phyloP scores from a whole-genome alignment of 208 protist species.

The Trypanosoma caninum region DNA sequence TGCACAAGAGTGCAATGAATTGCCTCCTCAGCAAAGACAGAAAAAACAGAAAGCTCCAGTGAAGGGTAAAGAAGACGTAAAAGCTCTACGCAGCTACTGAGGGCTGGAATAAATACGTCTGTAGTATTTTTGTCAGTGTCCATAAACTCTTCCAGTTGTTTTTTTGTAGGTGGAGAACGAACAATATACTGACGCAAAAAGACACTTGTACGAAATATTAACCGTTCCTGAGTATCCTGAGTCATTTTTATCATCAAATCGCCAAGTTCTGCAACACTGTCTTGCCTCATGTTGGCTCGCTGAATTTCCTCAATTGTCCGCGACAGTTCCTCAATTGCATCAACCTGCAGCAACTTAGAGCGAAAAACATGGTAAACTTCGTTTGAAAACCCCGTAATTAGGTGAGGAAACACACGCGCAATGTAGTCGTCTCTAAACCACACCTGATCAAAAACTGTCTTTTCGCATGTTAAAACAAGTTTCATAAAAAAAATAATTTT shows the following conservation, averaged over 20 bases:
- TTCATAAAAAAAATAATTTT: constrained; percentile 61
- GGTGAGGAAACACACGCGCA: constrained; percentile 44
- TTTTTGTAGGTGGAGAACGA: constrained; percentile 31
- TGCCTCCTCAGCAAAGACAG: constrained; percentile 85
- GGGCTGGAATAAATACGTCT: constrained; percentile 39
- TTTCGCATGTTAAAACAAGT: constrained; percentile 45
- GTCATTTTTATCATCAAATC: constrained; percentile 70
- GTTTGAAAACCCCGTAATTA: constrained; percentile 54
- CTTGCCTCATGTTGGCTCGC: constrained; percentile 35
- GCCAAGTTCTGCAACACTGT: constrained; percentile 38
- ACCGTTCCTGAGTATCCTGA: constrained; percentile 83
- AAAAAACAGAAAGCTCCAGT: constrained; percentile 83
- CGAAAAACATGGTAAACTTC: constrained; percentile 84
- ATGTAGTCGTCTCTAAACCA: constrained; percentile 79
- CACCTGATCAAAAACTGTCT: constrained; percentile 50
- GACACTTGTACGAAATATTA: constrained; percentile 80
- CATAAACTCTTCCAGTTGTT: constrained; percentile 38
- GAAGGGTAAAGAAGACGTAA: constrained; percentile 73
- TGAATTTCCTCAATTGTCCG: constrained; percentile 70
- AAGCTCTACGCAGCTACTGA: constrained; percentile 58
- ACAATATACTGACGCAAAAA: constrained; percentile 64
- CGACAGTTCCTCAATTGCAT: constrained; percentile 67
- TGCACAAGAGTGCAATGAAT: constrained; percentile 59
- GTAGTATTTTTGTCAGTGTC: neutral
- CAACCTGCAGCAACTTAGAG: constrained; percentile 68